phyloP scores from a whole-genome alignment of 192 early-diverging fungal genomes.

The Rhizoclosmatium sp. region DNA sequence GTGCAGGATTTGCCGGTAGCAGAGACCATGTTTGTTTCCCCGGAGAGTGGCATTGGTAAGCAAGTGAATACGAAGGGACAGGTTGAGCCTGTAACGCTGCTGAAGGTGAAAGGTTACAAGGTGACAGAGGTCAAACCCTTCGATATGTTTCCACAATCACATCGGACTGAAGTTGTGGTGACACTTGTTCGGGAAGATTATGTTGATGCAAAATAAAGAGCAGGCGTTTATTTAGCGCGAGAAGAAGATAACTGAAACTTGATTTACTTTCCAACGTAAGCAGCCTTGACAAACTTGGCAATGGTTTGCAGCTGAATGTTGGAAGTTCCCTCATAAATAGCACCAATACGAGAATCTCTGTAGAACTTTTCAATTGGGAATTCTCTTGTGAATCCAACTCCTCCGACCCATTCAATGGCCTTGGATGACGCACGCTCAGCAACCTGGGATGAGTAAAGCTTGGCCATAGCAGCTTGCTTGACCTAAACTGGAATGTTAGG shows the following conservation, averaged over 20 bases:
- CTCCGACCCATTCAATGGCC: slow-evolving; percentile 97
- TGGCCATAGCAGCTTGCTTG: slow-evolving; percentile 99
- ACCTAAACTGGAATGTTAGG: not conserved
- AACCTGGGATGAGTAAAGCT: slow-evolving; percentile 94
- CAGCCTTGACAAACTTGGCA: slow-evolving; percentile 65
- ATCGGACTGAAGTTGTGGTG: slow-evolving; percentile 72
- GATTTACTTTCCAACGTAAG: slow-evolving; percentile 43
- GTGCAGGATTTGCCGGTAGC: not conserved
- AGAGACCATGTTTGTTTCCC: not conserved
- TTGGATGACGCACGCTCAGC: slow-evolving; percentile 88
- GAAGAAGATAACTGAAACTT: not conserved
- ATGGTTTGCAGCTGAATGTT: slow-evolving; percentile 99
- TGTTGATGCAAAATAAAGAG: not conserved
- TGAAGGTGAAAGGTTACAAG: slow-evolving; percentile 58
- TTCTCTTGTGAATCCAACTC: slow-evolving; percentile 92
- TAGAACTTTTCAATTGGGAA: slow-evolving; percentile 93
- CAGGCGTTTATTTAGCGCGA: no score
- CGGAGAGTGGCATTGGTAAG: not conserved
- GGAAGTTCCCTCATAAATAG: slow-evolving; percentile 92
- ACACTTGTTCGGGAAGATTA: slow-evolving; percentile 61
- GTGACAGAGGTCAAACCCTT: slow-evolving; percentile 70
- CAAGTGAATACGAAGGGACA: not conserved
- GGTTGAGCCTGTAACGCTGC: not conserved
- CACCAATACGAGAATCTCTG: slow-evolving; percentile 96
- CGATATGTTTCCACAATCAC: slow-evolving; percentile 79